Base-by-base conservation (phyloP, 345 rosid genomes). In the Orychophragmus violaceus region DNA sequence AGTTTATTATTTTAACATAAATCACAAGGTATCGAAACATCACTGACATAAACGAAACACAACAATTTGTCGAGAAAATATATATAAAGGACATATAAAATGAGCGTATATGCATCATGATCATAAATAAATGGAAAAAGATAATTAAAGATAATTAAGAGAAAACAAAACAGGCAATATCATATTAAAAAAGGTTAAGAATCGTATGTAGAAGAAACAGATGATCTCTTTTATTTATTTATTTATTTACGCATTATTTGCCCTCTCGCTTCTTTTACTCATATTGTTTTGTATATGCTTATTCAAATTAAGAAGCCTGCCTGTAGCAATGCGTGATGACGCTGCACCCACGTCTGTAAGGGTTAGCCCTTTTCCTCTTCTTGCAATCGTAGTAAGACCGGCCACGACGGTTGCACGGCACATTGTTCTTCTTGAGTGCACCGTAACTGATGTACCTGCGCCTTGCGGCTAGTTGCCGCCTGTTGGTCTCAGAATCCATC, bases 281-380 rank as follows among this genome's bases (percentile, higher is more conserved):
- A 72, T 48, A 64, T 50, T 36, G 42, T 53, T n/a, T 53, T 25
- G 28, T 59, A 59, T 29, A 36, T 39, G 13, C 36, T 59, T 53
- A 30, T 59, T 53, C 10, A 67, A 44, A 52, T 69, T 42, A 69
- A 49, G 55, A 52, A 32, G 82, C 69, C 18, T 5, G 8, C 64
- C 89, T 76, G 50, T 59, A 22, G 52, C 86, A 84, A 62, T 61
- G 77, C 0, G 89, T 80, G 32, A 84, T 70, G 41, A n/a, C 64
- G 30, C 84, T 75, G 78, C 89, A 84, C 1, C 86, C 86, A 49
- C 86, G 82, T 0, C 44, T 73, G 53, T 80, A 85, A 46, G 84
- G 87, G 71, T 85, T 85, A 39, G 81, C 84, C 62, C 14, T 59
- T 10, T 30, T 62, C 59, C 70, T 52, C 49, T 19, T 28, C 5